Conservation (phyloP, 208 protist genomes). For the Trypanosoma mega region DNA sequence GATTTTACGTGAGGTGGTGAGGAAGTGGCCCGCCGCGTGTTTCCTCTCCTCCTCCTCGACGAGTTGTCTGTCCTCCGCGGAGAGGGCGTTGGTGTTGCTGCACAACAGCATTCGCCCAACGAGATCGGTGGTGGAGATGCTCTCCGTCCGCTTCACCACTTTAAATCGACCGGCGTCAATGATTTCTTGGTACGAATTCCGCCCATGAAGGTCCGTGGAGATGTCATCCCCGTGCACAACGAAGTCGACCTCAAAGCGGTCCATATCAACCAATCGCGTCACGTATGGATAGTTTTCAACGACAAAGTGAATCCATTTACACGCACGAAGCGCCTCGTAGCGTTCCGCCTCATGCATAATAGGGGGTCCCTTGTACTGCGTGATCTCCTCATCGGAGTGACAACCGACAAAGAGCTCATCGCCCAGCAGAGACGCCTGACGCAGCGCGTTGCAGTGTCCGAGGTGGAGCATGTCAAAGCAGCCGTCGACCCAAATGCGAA, state of each 20-base stretch:
- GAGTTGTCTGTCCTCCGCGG: constrained; percentile 33
- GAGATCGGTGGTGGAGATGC: constrained; percentile 98
- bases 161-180: constrained; percentile 91
- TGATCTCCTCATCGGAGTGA: constrained; percentile 96
- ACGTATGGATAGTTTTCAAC: constrained; percentile 95
- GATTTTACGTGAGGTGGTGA: constrained; percentile 95
- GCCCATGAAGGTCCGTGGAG: constrained; percentile 92
- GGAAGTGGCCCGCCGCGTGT: constrained; percentile 41
- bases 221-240: constrained; percentile 98
- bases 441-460: constrained; percentile 86
- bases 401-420: constrained; percentile 96
- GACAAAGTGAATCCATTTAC: constrained; percentile 98
- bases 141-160: constrained; percentile 94
- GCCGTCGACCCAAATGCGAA: constrained; percentile 88
- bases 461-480: constrained; percentile 93
- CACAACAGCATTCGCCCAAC: constrained; percentile 97
- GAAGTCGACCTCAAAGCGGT: constrained; percentile 94
- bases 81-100: constrained; percentile 76
- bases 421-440: constrained; percentile 88
- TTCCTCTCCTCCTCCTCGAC: constrained; percentile 34
- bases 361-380: constrained; percentile 94
- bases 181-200: constrained; percentile 94
- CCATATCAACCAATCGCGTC: constrained; percentile 89
- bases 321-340: constrained; percentile 93
- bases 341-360: constrained; percentile 97